Evolutionary conservation across 345 rosid species (phyloP).

Genomic region (Hibiscus trionum): DNA sequence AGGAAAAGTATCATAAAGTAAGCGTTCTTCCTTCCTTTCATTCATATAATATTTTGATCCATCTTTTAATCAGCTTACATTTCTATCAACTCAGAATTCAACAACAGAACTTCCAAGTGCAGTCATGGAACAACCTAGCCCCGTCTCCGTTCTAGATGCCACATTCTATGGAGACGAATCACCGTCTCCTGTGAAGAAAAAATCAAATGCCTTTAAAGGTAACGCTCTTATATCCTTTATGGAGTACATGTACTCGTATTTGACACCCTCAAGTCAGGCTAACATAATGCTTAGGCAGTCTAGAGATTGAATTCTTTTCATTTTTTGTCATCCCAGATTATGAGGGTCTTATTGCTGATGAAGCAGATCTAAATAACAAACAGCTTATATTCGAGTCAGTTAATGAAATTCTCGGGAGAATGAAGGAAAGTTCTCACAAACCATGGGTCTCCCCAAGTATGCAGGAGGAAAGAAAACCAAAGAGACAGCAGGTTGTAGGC

Average conservation of each 20-base stretch:
- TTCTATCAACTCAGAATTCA: constrained; percentile 40
- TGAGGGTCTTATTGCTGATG: constrained; percentile 32
- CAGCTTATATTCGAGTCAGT: constrained; percentile 65
- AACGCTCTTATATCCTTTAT: constrained; percentile 15
- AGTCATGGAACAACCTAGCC: constrained; percentile 82
- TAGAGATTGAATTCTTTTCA: constrained; percentile 1
- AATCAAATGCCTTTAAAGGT: constrained; percentile 60
- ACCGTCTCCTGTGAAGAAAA: constrained; percentile 83
- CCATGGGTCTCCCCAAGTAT: constrained; percentile 22
- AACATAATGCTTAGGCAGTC: neutral
- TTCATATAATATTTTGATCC: constrained; percentile 4
- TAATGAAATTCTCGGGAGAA: constrained; percentile 54
- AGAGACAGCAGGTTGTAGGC: constrained; percentile 41
- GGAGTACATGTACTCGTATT: neutral
- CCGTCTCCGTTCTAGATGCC: constrained; percentile 82
- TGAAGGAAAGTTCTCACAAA: constrained; percentile 30
- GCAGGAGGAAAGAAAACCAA: constrained; percentile 24
- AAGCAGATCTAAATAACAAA: constrained; percentile 33
- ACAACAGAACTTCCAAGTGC: constrained; percentile 28
- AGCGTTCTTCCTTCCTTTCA: constrained; percentile 18
- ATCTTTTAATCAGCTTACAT: constrained; percentile 18
- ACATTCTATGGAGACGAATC: constrained; percentile 61
- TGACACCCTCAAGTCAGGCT: neutral
- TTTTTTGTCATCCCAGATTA: constrained; percentile 34
- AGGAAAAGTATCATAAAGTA: constrained; percentile 36